Conservation (phyloP, 192 early-diverging fungal genomes). For the Glomus cerebriforme region DNA sequence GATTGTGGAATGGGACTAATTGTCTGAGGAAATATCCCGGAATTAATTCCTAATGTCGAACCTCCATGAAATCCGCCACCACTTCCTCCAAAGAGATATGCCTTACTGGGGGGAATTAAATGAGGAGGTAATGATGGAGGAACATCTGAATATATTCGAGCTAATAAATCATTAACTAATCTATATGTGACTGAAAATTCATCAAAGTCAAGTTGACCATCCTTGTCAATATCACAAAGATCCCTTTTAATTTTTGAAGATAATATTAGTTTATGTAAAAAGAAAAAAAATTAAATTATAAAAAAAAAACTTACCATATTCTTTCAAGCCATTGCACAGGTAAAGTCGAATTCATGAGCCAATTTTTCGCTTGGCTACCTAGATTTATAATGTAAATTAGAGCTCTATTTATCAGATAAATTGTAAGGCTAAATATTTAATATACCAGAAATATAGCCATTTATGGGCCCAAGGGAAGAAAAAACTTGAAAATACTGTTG, state of each 20-base stretch:
- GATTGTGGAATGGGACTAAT: slow-evolving; percentile 29
- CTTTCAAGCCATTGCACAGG: slow-evolving; percentile 43
- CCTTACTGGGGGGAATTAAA: slow-evolving; percentile 70
- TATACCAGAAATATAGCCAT: not conserved
- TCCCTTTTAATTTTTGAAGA: slow-evolving; percentile 49
- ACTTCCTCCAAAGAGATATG: slow-evolving; percentile 44
- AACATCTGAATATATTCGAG: slow-evolving; percentile 50
- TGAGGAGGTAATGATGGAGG: slow-evolving; percentile 63
- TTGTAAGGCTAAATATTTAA: not conserved
- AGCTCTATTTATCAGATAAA: not conserved
- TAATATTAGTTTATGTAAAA: not conserved
- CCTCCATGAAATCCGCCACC: slow-evolving; percentile 15
- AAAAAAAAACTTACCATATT: slow-evolving; percentile 42
- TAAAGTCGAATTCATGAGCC: slow-evolving; percentile 44
- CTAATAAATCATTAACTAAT: slow-evolving; percentile 71
- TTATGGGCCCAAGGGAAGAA: not conserved
- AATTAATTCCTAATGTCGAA: not conserved
- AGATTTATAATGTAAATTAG: not conserved
- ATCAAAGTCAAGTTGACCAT: slow-evolving; percentile 80
- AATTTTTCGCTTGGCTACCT: slow-evolving; percentile 43
- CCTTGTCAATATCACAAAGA: slow-evolving; percentile 81
- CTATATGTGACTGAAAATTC: slow-evolving; percentile 81
- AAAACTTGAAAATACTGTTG: slow-evolving; percentile 30
- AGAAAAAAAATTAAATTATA: not conserved
- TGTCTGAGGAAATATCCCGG: slow-evolving; percentile 15